These are phyloP conservation scores for Effrenium voratum DNA, from an alignment of 73 alveolate species.

Conservation along the genomic window DNA sequence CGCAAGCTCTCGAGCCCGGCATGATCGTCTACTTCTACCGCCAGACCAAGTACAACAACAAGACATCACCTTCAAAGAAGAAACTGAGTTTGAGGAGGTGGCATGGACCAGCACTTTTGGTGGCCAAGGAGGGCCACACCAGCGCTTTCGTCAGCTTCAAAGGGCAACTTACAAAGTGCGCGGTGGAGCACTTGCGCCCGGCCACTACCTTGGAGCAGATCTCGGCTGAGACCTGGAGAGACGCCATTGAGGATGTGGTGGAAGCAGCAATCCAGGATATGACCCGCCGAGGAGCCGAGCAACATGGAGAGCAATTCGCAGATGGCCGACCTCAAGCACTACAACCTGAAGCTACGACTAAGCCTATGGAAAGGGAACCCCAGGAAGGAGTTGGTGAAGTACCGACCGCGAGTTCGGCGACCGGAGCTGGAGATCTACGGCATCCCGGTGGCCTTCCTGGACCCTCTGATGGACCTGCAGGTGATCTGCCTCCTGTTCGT, in stretches of 20 bases:
- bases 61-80: neutral
- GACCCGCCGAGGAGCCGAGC: neutral
- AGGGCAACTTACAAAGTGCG: neutral
- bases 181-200: neutral
- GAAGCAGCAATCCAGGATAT: neutral
- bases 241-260: neutral
- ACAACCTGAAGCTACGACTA: too few relatives aligned
- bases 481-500: too few relatives aligned
- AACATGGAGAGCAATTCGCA: neutral
- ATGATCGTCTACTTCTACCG: neutral
- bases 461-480: neutral
- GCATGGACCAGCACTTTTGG: neutral
- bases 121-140: neutral
- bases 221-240: neutral
- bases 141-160: neutral
- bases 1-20: neutral
- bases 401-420: too few relatives aligned
- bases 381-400: too few relatives aligned
- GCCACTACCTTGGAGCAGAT: neutral
- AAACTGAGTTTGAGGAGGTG: neutral
- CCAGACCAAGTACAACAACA: neutral
- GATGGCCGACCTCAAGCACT: neutral
- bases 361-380: too few relatives aligned
- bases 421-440: too few relatives aligned
- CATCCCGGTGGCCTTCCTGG: neutral